phyloP scores from a whole-genome alignment of 2,329 filamentous ascomycete genomes.

The Diaporthe caulivora region DNA sequence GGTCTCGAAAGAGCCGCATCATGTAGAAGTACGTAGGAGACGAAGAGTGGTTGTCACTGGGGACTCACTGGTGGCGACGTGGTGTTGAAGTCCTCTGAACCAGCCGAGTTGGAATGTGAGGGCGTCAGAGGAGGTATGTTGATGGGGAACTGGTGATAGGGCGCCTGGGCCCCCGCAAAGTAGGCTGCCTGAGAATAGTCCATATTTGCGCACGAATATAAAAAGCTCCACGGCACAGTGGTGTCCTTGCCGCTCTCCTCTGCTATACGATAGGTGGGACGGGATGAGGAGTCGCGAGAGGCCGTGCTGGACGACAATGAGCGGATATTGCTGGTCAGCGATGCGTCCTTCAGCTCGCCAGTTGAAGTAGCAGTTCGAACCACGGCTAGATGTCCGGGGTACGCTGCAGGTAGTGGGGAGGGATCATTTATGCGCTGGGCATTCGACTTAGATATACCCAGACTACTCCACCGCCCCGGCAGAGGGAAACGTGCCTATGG shows the following conservation, averaged over 20 bases:
- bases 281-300: constrained; percentile 8
- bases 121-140: constrained; percentile 66
- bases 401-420: constrained; percentile 16
- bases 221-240: neutral
- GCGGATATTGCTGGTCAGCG: constrained; percentile 7
- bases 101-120: constrained; percentile 66
- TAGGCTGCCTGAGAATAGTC: constrained; percentile 66
- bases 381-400: constrained; percentile 23
- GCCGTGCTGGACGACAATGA: neutral
- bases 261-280: neutral
- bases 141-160: constrained; percentile 61
- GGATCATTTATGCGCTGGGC: constrained; percentile 24
- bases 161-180: constrained; percentile 59
- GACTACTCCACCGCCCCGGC: constrained; percentile 30
- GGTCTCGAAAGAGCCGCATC: constrained; percentile 28
- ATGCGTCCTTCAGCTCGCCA: constrained; percentile 15
- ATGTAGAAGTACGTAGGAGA: constrained; percentile 27
- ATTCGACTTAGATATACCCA: constrained; percentile 12
- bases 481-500: constrained; percentile 22
- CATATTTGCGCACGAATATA: constrained; percentile 51
- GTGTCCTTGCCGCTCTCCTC: neutral
- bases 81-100: constrained; percentile 66
- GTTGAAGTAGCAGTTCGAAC: constrained; percentile 23
- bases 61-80: constrained; percentile 67
- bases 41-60: neutral